These are phyloP conservation scores for Kurtzmaniella quercitrusa DNA, from an alignment of 1,139 yeast genomes.

Conservation along the genomic window DNA sequence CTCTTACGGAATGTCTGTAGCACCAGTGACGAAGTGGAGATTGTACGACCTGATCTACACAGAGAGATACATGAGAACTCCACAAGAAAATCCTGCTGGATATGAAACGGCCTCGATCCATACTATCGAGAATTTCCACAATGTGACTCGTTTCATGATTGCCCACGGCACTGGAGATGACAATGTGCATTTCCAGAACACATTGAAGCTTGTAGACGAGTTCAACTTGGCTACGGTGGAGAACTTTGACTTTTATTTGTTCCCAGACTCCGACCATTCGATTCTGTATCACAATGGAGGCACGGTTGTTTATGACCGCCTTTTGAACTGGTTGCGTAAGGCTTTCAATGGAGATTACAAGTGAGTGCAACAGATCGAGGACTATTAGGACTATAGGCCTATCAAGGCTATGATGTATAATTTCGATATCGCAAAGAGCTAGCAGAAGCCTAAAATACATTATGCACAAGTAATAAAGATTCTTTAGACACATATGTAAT, in stretches of 20 bases:
- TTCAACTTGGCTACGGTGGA: constrained; percentile 56
- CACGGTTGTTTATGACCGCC: constrained; percentile 59
- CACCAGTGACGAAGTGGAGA: constrained; percentile 79
- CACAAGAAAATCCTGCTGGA: constrained; percentile 57
- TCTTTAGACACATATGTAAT: too few relatives aligned
- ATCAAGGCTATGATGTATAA: too few relatives aligned
- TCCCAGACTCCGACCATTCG: constrained; percentile 77
- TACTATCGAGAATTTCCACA: constrained; percentile 42
- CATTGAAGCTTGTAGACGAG: constrained; percentile 59
- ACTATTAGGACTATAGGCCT: too few relatives aligned
- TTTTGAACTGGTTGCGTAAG: constrained; percentile 52
- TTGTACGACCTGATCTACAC: constrained; percentile 75
- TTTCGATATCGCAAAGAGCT: too few relatives aligned
- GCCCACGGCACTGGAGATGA: constrained; percentile 85
- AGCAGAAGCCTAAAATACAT: too few relatives aligned
- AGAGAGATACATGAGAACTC: constrained; percentile 73
- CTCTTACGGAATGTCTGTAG: constrained; percentile 73
- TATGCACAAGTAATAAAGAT: too few relatives aligned
- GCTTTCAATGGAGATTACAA: constrained; percentile 42
- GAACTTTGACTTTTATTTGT: constrained; percentile 68
- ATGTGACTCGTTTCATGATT: constrained; percentile 56
- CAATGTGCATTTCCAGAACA: constrained; percentile 75
- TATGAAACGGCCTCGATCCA: constrained; percentile 51
- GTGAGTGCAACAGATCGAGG: too few relatives aligned
- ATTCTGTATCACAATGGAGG: constrained; percentile 70